Evolutionary conservation across 345 rosid species (phyloP).

Genomic region (Brassica juncea): DNA sequence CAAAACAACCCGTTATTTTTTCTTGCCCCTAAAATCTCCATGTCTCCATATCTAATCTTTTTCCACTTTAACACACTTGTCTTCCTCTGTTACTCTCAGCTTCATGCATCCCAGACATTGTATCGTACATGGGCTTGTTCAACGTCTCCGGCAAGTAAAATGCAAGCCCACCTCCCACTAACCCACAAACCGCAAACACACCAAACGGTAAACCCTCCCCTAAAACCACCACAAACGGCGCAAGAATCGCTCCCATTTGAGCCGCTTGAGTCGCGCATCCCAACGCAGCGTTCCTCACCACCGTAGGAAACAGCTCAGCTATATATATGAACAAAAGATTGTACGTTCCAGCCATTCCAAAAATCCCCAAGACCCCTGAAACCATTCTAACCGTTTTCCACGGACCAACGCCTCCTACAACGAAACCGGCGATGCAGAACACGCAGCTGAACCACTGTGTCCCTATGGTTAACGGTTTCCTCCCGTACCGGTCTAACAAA

Average conservation of each 20-base stretch:
- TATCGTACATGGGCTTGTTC: conserved; percentile 79
- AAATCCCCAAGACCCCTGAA: conserved; percentile 78
- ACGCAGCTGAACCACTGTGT: conserved; percentile 79
- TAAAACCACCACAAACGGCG: conserved; percentile 81
- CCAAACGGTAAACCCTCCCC: conserved; percentile 71
- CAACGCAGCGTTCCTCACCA: conserved; percentile 87
- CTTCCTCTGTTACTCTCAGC: conserved; percentile 51
- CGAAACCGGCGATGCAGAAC: conserved; percentile 62
- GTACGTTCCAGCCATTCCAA: conserved; percentile 86
- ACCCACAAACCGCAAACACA: conserved; percentile 63
- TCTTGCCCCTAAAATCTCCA: not conserved
- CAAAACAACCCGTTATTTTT: not conserved
- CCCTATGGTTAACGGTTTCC: conserved; percentile 78
- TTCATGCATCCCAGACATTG: conserved; percentile 72
- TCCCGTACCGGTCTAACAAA: conserved; percentile 65
- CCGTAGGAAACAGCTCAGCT: conserved; percentile 84
- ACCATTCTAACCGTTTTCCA: conserved; percentile 70
- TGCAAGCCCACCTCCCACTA: conserved; percentile 73
- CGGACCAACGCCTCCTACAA: conserved; percentile 45
- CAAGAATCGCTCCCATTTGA: conserved; percentile 87
- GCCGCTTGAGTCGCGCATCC: conserved; percentile 82
- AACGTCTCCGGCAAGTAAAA: conserved; percentile 85
- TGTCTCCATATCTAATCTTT: not conserved
- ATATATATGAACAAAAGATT: conserved; percentile 83
- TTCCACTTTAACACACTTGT: conserved; percentile 22